These are phyloP conservation scores for Vitis rupestris DNA, from an alignment of 164 flowering plant species.

Conservation along the genomic window DNA sequence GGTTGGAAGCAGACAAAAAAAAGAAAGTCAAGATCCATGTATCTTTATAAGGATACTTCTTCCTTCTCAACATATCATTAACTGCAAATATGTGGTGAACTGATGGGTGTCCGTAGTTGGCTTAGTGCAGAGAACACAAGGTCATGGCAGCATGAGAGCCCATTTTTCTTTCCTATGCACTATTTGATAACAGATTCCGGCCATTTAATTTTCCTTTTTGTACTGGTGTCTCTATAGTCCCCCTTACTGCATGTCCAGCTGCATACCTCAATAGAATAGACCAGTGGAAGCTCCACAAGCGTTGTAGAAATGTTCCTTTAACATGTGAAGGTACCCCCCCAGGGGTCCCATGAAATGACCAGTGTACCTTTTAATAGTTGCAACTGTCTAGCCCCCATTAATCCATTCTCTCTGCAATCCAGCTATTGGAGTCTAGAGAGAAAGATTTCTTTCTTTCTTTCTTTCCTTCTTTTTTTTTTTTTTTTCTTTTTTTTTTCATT, in stretches of 20 bases:
- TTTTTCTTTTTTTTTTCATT: too few species aligned
- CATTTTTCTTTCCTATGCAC: too few species aligned
- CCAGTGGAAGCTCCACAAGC: too few species aligned
- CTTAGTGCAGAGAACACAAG: not conserved
- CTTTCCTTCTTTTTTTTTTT: not conserved
- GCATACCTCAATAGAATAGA: not conserved
- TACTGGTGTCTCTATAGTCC: too few species aligned
- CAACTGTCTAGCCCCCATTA: not conserved
- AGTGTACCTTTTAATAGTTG: not conserved
- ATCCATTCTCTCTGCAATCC: not conserved
- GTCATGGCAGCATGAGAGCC: too few species aligned
- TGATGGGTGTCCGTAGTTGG: slow-evolving; percentile 17
- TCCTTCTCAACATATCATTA: slow-evolving; percentile 18
- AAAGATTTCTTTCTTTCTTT: not conserved
- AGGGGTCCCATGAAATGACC: not conserved
- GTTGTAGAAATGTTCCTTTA: too few species aligned
- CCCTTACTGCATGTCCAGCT: not conserved
- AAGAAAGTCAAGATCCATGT: slow-evolving; percentile 10
- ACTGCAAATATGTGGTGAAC: slow-evolving; percentile 22
- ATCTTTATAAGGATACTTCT: not conserved
- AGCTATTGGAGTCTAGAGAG: not conserved
- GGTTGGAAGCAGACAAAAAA: slow-evolving; percentile 1
- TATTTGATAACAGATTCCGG: too few species aligned
- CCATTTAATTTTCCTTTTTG: too few species aligned
- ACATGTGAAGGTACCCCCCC: too few species aligned